Percentiles rank a stretch among this genome's conserved stretches.
Evolutionary conservation across 140 eudicot genomes (phyloP).

Genomic region (Cichorium intybus): DNA sequence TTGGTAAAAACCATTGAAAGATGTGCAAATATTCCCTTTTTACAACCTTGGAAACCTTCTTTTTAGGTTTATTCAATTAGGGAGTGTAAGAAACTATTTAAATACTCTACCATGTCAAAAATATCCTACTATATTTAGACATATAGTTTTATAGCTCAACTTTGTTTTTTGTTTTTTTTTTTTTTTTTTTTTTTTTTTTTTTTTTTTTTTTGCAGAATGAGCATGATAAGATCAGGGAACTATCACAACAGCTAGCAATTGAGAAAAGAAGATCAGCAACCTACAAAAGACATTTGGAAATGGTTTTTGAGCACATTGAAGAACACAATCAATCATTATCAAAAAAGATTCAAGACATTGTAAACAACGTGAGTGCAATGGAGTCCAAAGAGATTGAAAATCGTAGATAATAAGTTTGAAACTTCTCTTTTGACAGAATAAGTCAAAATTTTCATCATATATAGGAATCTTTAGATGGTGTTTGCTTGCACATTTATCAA

Average conservation of each 20-base stretch:
- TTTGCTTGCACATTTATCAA: conserved; percentile 12
- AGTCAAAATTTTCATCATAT: neutral
- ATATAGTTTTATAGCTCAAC: too few species aligned
- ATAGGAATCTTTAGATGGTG: conserved; percentile 11
- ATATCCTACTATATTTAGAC: too few species aligned
- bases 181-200: too few species aligned
- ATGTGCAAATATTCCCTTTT: too few species aligned
- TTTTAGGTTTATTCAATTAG: too few species aligned
- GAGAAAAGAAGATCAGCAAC: conserved; percentile 83
- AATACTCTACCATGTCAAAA: too few species aligned
- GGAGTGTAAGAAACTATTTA: too few species aligned
- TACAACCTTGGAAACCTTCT: too few species aligned
- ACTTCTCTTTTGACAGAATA: conserved; percentile 1
- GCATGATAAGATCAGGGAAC: conserved; percentile 89
- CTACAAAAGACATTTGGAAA: conserved; percentile 83
- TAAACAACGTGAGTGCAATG: conserved; percentile 67
- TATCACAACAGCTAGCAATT: conserved; percentile 85
- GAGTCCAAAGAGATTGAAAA: conserved; percentile 58
- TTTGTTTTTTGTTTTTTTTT: too few species aligned
- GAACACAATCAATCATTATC: conserved; percentile 85
- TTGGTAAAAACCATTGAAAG: too few species aligned
- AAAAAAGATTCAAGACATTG: conserved; percentile 73
- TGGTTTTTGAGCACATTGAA: conserved; percentile 89
- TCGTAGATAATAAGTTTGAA: conserved; percentile 29
- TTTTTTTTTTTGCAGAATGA: conserved; percentile 51